Evolutionary conservation across 2,329 filamentous ascomycete genomes (phyloP).

Genomic region (Coniella vitis): DNA sequence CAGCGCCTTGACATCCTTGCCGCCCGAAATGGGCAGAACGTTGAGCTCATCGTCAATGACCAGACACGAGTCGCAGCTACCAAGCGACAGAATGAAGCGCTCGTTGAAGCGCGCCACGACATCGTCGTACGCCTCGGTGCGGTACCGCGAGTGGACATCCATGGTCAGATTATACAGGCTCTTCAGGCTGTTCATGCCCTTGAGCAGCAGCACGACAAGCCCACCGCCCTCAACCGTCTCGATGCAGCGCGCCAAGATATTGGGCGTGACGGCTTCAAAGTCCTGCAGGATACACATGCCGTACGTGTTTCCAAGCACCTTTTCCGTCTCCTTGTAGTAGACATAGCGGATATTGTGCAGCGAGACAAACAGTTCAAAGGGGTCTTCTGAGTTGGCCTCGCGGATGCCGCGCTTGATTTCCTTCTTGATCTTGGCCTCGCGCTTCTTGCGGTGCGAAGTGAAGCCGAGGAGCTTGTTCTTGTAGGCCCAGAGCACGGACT

Average conservation of each 20-base stretch:
- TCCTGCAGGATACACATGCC: constrained; percentile 98
- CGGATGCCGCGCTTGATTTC: constrained; percentile 93
- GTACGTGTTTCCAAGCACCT: constrained; percentile 95
- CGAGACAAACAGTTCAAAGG: constrained; percentile 95
- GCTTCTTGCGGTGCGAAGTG: constrained; percentile 93
- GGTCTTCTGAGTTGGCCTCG: constrained; percentile 86
- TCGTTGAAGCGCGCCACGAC: constrained; percentile 97
- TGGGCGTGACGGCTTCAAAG: constrained; percentile 97
- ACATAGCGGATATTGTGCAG: constrained; percentile 97
- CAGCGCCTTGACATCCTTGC: constrained; percentile 78
- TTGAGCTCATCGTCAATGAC: constrained; percentile 98
- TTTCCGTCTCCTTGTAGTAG: constrained; percentile 99
- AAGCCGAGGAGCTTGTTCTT: constrained; percentile 96
- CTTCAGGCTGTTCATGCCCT: constrained; percentile 95
- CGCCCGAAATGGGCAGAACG: constrained; percentile 92
- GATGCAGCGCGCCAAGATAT: constrained; percentile 86
- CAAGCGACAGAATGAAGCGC: constrained; percentile 88
- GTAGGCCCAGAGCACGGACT: constrained; percentile 96
- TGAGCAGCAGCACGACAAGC: constrained; percentile 80
- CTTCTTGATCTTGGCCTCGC: constrained; percentile 96
- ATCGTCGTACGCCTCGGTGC: constrained; percentile 92
- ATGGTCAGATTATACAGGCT: constrained; percentile 95
- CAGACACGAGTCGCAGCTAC: constrained; percentile 89
- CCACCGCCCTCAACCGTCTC: constrained; percentile 98
- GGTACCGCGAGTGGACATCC: constrained; percentile 95